Conservation (phyloP, 2,329 filamentous ascomycete species). For the Stemphylium beticola region DNA sequence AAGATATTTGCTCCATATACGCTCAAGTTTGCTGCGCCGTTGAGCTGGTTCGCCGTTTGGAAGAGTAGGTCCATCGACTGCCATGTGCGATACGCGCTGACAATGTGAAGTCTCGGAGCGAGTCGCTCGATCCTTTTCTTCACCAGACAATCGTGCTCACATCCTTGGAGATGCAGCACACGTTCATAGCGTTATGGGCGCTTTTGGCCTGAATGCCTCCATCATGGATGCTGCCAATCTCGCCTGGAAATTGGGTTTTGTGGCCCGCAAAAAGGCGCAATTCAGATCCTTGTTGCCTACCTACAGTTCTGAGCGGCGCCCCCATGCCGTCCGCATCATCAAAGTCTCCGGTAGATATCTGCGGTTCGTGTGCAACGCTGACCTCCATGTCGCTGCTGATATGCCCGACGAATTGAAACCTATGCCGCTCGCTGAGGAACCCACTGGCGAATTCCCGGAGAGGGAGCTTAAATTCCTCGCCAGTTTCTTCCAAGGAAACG, state of each 20-base stretch:
- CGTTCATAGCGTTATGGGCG: conserved; percentile 44
- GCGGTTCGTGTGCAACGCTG: conserved; percentile 11
- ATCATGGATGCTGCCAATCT: conserved; percentile 47
- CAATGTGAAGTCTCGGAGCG: conserved; percentile 37
- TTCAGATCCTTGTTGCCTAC: background rate
- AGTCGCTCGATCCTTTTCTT: conserved; percentile 42
- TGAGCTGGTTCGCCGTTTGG: conserved; percentile 49
- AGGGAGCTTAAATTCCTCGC: conserved; percentile 20
- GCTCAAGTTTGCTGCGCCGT: conserved; percentile 37
- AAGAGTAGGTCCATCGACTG: background rate
- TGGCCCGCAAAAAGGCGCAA: conserved; percentile 20
- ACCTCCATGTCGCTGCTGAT: background rate
- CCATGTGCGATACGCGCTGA: background rate
- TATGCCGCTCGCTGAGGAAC: background rate
- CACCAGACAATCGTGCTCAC: conserved; percentile 40
- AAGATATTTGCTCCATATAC: conserved; percentile 45
- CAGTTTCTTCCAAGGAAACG: background rate
- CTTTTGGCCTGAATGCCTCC: conserved; percentile 49
- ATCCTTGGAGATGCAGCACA: conserved; percentile 33
- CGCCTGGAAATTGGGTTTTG: conserved; percentile 46
- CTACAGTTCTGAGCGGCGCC: conserved; percentile 32
- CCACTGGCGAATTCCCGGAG: conserved; percentile 4
- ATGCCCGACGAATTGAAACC: background rate
- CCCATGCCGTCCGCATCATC: conserved; percentile 27
- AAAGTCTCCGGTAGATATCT: conserved; percentile 26